Base-by-base conservation (phyloP, 106 monocot species). In the Narthecium ossifragum region DNA sequence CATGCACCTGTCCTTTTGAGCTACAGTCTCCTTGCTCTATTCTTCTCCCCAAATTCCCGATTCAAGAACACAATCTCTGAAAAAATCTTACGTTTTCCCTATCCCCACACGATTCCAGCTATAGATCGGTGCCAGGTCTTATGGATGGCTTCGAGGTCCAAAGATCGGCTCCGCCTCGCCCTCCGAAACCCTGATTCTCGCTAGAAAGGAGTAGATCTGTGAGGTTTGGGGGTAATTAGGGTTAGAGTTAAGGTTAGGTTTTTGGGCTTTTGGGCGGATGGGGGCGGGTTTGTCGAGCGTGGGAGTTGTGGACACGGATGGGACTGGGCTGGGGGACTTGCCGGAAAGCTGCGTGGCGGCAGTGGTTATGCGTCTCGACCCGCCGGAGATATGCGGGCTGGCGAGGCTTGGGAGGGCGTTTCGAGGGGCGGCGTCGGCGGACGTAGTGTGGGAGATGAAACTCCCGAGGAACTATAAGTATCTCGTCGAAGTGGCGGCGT, bases 321-420 rank as follows among this genome's bases (percentile, higher is more conserved):
- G 62, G 39, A 64, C 65, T 23, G 68, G 75, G 51, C 26, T 80
- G 21, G 92, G 76, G 30, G 88, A 85, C 58, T 30, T 93, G 40
- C 88, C 92, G 58, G 92, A 93, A 73, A 59, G 78, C 36, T 93
- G 92, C 68, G 68, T 93, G 34, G 88, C 92, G 54, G 70, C 72
- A 62, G 73, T 93, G 58, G 54, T 93, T 51, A 62, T 73, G 43
- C 75, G 75, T 46, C 81, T 93, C 11, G 81, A 84, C n/a, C 81
- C 92, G 49, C 74, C 61, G 54, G 84, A 85, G 73, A 92, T 92
- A 50, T 88, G 92, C 67, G 72, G 56, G 18, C 55, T 76, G 51
- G 81, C 84, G 55, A 47, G 63, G 68, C 67, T 92, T 29, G 78
- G 70, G 47, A 68, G 80, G 34, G 60, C 75, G 9, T 92, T 92